Conservation (phyloP, 2,329 filamentous ascomycete genomes). For the Dothideomycetes sp. region DNA sequence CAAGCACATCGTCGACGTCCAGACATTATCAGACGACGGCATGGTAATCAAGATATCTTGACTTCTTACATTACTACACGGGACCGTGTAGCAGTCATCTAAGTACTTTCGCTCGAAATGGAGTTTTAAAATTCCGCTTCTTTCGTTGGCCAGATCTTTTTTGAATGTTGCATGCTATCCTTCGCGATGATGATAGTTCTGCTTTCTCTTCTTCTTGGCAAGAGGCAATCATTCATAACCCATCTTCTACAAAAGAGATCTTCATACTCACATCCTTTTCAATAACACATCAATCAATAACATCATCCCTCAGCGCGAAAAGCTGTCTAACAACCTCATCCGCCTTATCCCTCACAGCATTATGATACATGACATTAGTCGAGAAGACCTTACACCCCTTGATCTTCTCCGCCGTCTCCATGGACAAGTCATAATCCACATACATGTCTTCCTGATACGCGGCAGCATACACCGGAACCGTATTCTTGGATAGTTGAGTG, state of each 20-base stretch:
- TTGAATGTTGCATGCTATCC: too few species aligned
- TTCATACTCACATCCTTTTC: too few species aligned
- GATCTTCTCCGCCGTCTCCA: constrained; percentile 65
- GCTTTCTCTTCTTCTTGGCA: too few species aligned
- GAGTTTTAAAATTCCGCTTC: too few species aligned
- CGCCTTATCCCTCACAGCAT: constrained; percentile 63
- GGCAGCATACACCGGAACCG: constrained; percentile 78
- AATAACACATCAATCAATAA: constrained; percentile 40
- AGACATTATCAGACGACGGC: too few species aligned
- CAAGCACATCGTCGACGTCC: too few species aligned
- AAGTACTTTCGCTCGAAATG: too few species aligned
- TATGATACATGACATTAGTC: constrained; percentile 82
- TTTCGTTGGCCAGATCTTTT: too few species aligned
- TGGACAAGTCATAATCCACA: constrained; percentile 67
- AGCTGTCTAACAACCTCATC: constrained; percentile 70
- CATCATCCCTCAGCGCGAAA: constrained; percentile 66
- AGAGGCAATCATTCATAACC: background rate
- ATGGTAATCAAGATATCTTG: too few species aligned
- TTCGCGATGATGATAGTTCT: too few species aligned
- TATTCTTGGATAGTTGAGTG: constrained; percentile 62
- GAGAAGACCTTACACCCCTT: constrained; percentile 70
- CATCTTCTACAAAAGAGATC: background rate
- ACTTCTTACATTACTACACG: too few species aligned
- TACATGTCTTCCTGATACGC: constrained; percentile 77
- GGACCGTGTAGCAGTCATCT: too few species aligned